Conservation (phyloP, 1,284 basidiomycete genomes). For the Boletus hoseneyae region DNA sequence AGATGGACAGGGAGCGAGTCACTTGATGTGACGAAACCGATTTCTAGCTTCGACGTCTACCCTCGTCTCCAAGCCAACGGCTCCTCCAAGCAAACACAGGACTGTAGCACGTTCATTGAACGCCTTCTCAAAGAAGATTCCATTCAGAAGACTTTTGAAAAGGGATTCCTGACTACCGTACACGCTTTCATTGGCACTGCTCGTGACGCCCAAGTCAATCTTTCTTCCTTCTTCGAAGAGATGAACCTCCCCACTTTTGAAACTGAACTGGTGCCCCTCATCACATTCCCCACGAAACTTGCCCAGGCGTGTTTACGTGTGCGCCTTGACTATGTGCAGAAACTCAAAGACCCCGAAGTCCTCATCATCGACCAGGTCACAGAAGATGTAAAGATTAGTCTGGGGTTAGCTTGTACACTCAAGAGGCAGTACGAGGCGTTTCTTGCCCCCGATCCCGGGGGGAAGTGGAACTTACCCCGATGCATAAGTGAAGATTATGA, state of each 20-base stretch:
- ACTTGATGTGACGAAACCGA: constrained; percentile 82
- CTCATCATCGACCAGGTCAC: constrained; percentile 95
- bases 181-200: constrained; percentile 85
- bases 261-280: constrained; percentile 88
- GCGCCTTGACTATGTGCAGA: constrained; percentile 87
- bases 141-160: constrained; percentile 92
- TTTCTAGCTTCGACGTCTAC: constrained; percentile 53
- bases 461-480: constrained; percentile 86
- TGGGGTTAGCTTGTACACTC: constrained; percentile 91
- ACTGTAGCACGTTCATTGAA: constrained; percentile 85
- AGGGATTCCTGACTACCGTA: constrained; percentile 86
- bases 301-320: constrained; percentile 90
- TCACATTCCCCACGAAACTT: constrained; percentile 93
- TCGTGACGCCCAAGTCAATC: constrained; percentile 83
- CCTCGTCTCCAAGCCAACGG: constrained; percentile 27
- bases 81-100: constrained; percentile 42
- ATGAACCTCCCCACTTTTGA: constrained; percentile 95
- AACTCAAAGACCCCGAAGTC: constrained; percentile 84
- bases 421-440: constrained; percentile 94
- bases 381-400: constrained; percentile 89
- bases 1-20: constrained; percentile 91
- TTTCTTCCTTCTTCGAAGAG: constrained; percentile 68
- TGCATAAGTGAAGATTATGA: constrained; percentile 92
- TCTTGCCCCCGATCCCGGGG: constrained; percentile 79
- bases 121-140: constrained; percentile 94